These are phyloP conservation scores for Schizophyllum amplum DNA, from an alignment of 1,284 basidiomycete genomes.

Conservation along the genomic window DNA sequence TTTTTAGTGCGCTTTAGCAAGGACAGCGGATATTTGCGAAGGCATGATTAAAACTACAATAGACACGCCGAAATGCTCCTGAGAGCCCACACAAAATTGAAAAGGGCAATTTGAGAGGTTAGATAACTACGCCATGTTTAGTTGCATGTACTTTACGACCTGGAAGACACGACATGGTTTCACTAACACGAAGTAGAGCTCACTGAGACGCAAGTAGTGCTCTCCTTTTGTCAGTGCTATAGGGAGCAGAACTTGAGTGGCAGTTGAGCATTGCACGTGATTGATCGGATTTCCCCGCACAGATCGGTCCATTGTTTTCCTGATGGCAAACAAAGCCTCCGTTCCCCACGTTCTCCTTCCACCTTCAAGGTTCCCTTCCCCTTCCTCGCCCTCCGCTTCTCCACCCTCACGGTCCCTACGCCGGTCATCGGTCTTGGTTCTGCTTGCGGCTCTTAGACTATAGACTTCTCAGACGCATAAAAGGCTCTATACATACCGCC, in stretches of 20 bases:
- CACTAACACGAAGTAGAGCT: too few species aligned
- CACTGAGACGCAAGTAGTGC: too few species aligned
- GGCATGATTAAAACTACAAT: background rate
- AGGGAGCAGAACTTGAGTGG: too few species aligned
- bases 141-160: too few species aligned
- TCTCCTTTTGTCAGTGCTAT: too few species aligned
- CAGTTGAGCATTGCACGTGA: background rate
- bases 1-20: background rate
- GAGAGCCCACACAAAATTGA: background rate
- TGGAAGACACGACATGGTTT: too few species aligned
- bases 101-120: background rate
- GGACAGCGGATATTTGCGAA: background rate
- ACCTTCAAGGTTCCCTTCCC: background rate
- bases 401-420: background rate
- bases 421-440: background rate
- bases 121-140: background rate
- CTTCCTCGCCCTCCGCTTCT: too few species aligned
- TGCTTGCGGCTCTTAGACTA: background rate
- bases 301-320: too few species aligned
- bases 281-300: background rate
- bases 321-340: background rate
- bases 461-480: background rate
- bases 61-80: background rate
- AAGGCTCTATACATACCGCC: background rate
- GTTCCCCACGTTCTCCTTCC: background rate